A percentile compares a stretch with the other conserved stretches of the same genome.
Conservation (phyloP, 1,284 basidiomycete species). For the Coniferiporia weirii region DNA sequence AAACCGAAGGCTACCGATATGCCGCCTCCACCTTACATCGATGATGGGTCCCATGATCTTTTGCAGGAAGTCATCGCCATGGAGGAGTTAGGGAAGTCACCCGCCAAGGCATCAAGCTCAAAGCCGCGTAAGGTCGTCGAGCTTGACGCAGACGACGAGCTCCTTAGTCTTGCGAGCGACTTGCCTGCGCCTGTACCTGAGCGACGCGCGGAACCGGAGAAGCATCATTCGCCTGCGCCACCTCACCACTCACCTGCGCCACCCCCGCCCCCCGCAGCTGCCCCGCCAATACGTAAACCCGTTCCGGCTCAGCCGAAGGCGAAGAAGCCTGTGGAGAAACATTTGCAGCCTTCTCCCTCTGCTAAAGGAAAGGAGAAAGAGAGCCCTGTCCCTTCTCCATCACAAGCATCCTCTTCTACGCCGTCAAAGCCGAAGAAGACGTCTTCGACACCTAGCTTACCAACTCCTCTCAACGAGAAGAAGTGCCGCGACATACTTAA, state of each 20-base stretch:
- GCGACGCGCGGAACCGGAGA: slow-evolving; percentile 45
- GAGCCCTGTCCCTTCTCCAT: slow-evolving; percentile 31
- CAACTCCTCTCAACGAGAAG: slow-evolving; percentile 64
- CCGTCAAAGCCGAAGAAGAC: slow-evolving; percentile 42
- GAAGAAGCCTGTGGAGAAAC: slow-evolving; percentile 6
- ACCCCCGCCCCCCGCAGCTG: slow-evolving; percentile 14
- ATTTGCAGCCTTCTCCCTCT: slow-evolving; percentile 26
- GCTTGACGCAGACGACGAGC: slow-evolving; percentile 21
- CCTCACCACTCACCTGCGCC: slow-evolving; percentile 18
- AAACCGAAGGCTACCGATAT: slow-evolving; percentile 37
- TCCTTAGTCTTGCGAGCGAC: slow-evolving; percentile 24
- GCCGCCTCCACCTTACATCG: slow-evolving; percentile 59
- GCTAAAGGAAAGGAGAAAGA: slow-evolving; percentile 58
- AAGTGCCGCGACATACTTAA: slow-evolving; percentile 77
- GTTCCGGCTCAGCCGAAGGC: background rate
- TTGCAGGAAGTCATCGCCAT: slow-evolving; percentile 78
- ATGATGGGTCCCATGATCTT: slow-evolving; percentile 72
- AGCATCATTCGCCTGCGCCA: slow-evolving; percentile 37
- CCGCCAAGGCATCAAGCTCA: slow-evolving; percentile 10
- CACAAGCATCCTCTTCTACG: slow-evolving; percentile 21
- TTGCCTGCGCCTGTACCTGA: background rate
- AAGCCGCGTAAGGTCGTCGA: slow-evolving; percentile 15
- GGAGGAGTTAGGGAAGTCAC: slow-evolving; percentile 51
- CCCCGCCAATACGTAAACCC: slow-evolving; percentile 1
- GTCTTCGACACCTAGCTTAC: slow-evolving; percentile 22